Base-by-base conservation (phyloP, 1,284 basidiomycete species). In the Bjerkandera adusta region DNA sequence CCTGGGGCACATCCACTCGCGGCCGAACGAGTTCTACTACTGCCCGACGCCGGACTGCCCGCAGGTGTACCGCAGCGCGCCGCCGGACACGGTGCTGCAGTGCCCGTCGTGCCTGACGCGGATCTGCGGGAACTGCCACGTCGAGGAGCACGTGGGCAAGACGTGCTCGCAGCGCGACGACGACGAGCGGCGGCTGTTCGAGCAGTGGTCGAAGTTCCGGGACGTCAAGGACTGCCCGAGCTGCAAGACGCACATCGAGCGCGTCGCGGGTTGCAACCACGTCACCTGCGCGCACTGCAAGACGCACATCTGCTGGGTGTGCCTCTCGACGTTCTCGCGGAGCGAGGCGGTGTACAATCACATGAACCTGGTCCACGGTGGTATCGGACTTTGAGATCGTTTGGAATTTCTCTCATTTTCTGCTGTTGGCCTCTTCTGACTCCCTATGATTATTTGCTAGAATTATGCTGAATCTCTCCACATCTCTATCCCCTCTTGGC, bases 251-350 rank as follows among this genome's bases (percentile, higher is more conserved):
- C 70, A 72, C 5, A 89, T 89, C 55, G 84, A 89, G 63, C 76
- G 80, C 35, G 68, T 66, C 25, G 83, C 81, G 51, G 86, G 86
- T 0, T 89, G 86, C 63, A 83, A 89, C 63, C 87, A 89, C 59
- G 80, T 89, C 73, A 81, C 75, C 24, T 89, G 86, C 62, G 71
- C 71, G 0, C 71, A 74, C 24, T 89, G 86, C 60, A 73, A 77
- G 54, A 79, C 82, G 1, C 86, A 89, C 58, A 83, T 81, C 2
- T 89, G 86, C 52, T 89, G 87, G 87, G 77, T 77, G 13, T 89
- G 86, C 59, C 57, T 84, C 58, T 64, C 72, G 60, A 84, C 81
- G 25, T 89, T 89, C 63, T 69, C 75, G 0, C 65, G 67, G 21
- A 77, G 80, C 5, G 65, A 78, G 13, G 73, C 73, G 6, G 77